Percentiles rank a stretch among this genome's conserved stretches.
Conservation (phyloP, 2,329 filamentous ascomycete species). For the Diaporthe ampelina region DNA sequence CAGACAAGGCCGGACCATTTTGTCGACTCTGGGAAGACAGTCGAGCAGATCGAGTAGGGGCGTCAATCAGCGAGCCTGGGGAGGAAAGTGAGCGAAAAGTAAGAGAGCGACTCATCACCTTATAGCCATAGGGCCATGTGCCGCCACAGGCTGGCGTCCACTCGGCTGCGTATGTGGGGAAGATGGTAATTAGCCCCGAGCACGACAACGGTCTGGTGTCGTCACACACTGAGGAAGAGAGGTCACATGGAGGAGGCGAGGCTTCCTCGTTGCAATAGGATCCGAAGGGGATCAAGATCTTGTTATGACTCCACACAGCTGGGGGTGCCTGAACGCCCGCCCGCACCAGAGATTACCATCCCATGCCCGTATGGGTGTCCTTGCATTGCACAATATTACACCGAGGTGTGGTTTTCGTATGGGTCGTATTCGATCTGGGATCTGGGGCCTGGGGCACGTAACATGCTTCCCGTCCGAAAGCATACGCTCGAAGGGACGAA, state of each 20-base stretch:
- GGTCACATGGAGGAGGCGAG: slow-evolving; percentile 12
- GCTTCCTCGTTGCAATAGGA: slow-evolving; percentile 19
- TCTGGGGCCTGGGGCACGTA: slow-evolving; percentile 16
- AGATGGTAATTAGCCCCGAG: slow-evolving; percentile 18
- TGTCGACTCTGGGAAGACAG: background rate
- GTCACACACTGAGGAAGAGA: background rate
- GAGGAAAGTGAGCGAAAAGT: background rate
- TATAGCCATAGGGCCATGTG: background rate
- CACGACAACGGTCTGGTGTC: slow-evolving; percentile 5
- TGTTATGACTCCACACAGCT: background rate
- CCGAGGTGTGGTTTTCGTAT: background rate
- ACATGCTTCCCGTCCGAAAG: slow-evolving; percentile 12
- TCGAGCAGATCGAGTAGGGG: background rate
- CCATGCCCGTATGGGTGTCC: slow-evolving; percentile 14
- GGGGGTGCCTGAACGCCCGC: background rate
- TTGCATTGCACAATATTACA: slow-evolving; percentile 26
- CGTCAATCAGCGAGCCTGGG: background rate
- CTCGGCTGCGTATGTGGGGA: background rate
- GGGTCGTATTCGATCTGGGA: slow-evolving; percentile 8
- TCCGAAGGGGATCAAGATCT: slow-evolving; percentile 8
- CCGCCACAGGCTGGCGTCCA: background rate
- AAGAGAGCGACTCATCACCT: background rate
- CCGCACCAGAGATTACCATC: background rate
- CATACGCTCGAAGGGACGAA: slow-evolving; percentile 23
- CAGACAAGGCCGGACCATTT: slow-evolving; percentile 5